Base-by-base conservation (phyloP, 2,329 filamentous ascomycete species). In the Verticillium albo-atrum region DNA sequence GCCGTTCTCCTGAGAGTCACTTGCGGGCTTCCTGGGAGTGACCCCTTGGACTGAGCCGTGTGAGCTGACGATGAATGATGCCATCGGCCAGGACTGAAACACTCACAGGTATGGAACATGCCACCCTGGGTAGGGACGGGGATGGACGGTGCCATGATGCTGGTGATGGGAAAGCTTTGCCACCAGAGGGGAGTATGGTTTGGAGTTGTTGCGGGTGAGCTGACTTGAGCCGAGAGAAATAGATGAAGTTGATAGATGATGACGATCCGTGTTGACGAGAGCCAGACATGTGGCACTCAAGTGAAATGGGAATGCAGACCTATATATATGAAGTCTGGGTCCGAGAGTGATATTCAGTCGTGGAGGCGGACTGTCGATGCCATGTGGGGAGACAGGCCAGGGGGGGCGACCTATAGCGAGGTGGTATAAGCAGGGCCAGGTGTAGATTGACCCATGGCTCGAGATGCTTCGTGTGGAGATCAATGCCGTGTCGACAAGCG, bases 1-100 rank as follows among this genome's bases (percentile, higher is more conserved):
- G 59, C 71, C 67, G 65, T 68, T 72, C 23, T 63, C 62, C 17
- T 63, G 62, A n/a, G 59, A 58, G 20, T 63, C 61, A 34, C 20
- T 53, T 5, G 57, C 28, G n/a, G 59, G 61, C 54, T 64, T 64
- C n/a, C 61, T 59, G 26, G 62, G 62, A 12, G 62, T 64, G n/a
- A 64, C 62, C 25, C 62, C 62, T 28, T 64, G 62, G 25, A 64
- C 62, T 64, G 20, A 23, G 30, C 14, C 3, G 15, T 27, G 54
- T 58, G 55, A 61, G 56, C 27, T n/a, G 47, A n/a, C n/a, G 12
- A 23, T 25, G 42, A 17, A 32, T 10, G 15, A 27, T 9, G 12
- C 2, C 23, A 6, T 30, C 23, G 26, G 35, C 27, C 6, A 28
- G 26, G 25, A 30, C 12, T 23, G n/a, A 14, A 26, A 32, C 14